Conservation (phyloP, 139 green algal species). For the Limnomonas spitsbergensis region DNA sequence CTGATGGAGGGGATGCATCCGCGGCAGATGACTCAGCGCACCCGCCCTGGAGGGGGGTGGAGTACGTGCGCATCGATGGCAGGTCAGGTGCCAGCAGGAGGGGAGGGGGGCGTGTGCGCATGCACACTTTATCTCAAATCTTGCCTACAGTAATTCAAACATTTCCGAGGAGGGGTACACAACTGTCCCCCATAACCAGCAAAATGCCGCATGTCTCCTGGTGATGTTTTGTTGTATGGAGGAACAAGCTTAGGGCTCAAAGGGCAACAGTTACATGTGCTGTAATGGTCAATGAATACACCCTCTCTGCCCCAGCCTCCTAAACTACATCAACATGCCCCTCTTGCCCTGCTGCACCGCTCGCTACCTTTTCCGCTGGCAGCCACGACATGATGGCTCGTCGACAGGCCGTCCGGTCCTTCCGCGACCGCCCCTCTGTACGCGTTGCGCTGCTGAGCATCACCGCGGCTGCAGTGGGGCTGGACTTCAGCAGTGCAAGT, state of each 20-base stretch:
- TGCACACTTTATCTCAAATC: too few species aligned
- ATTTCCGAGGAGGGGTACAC: not conserved
- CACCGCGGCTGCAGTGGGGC: constrained; percentile 82
- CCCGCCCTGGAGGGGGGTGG: constrained; percentile 38
- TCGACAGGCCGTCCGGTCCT: constrained; percentile 16
- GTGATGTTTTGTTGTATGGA: not conserved
- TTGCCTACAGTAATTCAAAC: too few species aligned
- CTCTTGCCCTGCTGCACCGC: too few species aligned
- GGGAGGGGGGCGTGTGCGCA: too few species aligned
- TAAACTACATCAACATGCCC: too few species aligned
- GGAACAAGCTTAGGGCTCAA: too few species aligned
- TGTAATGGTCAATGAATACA: too few species aligned
- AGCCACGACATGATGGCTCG: constrained; percentile 10
- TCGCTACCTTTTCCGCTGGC: too few species aligned
- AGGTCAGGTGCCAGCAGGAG: too few species aligned
- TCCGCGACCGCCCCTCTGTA: constrained; percentile 51
- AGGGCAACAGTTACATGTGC: too few species aligned
- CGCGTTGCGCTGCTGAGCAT: constrained; percentile 85
- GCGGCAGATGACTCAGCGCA: constrained; percentile 15
- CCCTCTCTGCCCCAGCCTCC: too few species aligned
- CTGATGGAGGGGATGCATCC: not conserved
- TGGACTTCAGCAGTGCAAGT: constrained; percentile 85
- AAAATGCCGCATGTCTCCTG: not conserved
- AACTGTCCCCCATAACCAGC: not conserved
- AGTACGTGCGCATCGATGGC: constrained; percentile 89